Base-by-base conservation (phyloP, 2,329 filamentous ascomycete species). In the Diaporthe ampelina region DNA sequence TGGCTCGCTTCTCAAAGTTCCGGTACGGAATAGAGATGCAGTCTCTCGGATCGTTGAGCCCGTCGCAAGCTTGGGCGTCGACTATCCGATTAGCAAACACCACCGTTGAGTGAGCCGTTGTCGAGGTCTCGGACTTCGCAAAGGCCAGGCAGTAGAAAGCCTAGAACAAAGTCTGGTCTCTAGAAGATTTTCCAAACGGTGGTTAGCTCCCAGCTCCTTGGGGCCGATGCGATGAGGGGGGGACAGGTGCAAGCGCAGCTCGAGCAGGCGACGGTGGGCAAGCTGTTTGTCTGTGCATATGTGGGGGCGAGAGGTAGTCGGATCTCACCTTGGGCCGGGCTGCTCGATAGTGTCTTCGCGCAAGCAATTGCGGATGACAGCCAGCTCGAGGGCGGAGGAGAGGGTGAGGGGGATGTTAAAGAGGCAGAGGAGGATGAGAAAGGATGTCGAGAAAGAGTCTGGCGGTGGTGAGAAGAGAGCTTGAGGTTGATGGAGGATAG, bases 261-360 rank as follows among this genome's bases (percentile, higher is more conserved):
- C 57, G 43, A 75, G 26, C 52, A 26, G 63, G 67, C 54, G 72
- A 56, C 57, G 59, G 72, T 73, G 43, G 45, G 58, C 45, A 72
- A 72, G 70, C 57, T 72, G 70, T 72, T 72, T 72, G 70, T 72
- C 70, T 63, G 70, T 72, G 70, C 70, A 72, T 72, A 72, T 72
- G 70, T 72, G 70, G 70, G 70, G 70, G 70, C 70, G 70, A 63
- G 43, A 63, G 57, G 35, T 52, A 63, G 70, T 54, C 48, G 32
- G 37, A 29, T 59, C 70, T 72, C 57, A 72, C 70, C 70, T 72
- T 63, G 43, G 45, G 45, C 70, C 48, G 43, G 59, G 57, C 48
- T 56, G 45, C 69, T 71, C 26, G 45, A 52, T 35, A 32, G 45
- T 72, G 45, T 72, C 70, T 61, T 72, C 70, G 24, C 57, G 59